phyloP scores from a whole-genome alignment of 768 basidiomycete species.

The Amanita jacksonii region DNA sequence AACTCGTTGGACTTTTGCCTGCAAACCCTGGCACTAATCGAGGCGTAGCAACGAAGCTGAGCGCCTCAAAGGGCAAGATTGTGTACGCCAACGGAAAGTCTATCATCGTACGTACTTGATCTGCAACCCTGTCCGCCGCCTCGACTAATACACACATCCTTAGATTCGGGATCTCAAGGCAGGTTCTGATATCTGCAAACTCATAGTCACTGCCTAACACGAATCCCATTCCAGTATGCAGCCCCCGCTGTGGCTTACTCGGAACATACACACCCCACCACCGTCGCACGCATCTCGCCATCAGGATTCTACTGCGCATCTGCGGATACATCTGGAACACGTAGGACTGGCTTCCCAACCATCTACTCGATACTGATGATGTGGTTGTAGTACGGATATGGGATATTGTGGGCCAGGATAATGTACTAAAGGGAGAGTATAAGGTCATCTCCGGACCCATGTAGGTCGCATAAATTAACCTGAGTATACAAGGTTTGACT shows the following conservation, averaged over 20 bases:
- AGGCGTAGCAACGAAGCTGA: conserved; percentile 64
- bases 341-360: conserved; percentile 28
- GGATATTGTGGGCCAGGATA: conserved; percentile 85
- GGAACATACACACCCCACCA: conserved; percentile 76
- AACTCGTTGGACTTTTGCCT: conserved; percentile 42
- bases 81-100: conserved; percentile 80
- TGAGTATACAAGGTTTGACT: no score
- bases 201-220: neutral
- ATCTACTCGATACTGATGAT: neutral
- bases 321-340: conserved; percentile 73
- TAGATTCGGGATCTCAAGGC: conserved; percentile 84
- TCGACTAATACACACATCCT: neutral
- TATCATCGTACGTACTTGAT: conserved; percentile 58
- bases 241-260: conserved; percentile 54
- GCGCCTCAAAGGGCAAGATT: conserved; percentile 64
- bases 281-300: conserved; percentile 86
- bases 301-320: conserved; percentile 95
- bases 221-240: conserved; percentile 43
- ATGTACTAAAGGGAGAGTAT: conserved; percentile 74
- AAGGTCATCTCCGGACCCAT: conserved; percentile 63
- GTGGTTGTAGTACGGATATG: conserved; percentile 71
- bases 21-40: conserved; percentile 61
- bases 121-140: neutral
- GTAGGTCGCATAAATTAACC: no score
- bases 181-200: conserved; percentile 13